Percentiles rank a stretch among this genome's conserved stretches.
Evolutionary conservation across 78 protist species (phyloP).

Genomic region (Trichosphaerium sp.): DNA sequence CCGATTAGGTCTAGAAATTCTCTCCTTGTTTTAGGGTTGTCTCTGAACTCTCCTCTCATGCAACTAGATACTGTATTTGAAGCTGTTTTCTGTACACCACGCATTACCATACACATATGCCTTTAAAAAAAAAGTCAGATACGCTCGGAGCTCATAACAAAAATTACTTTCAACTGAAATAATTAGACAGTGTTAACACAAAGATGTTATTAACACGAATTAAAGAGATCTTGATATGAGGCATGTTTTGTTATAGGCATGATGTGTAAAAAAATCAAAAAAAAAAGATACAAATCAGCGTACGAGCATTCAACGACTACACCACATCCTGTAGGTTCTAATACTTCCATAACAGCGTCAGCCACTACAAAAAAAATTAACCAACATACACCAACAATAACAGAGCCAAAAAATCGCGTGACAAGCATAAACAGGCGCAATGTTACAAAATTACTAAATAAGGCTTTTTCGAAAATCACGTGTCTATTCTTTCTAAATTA

Average conservation of each 20-base stretch:
- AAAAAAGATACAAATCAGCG: background rate
- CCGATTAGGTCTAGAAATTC: constrained; percentile 58
- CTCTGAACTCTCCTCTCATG: constrained; percentile 66
- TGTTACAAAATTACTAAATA: no score
- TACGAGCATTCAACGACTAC: constrained; percentile 76
- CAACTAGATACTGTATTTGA: constrained; percentile 56
- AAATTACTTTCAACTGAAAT: background rate
- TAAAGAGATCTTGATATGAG: background rate
- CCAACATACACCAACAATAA: no score
- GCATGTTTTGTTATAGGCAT: background rate
- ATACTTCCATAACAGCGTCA: constrained; percentile 39
- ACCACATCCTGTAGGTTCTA: constrained; percentile 80
- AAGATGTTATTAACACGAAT: background rate
- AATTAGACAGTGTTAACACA: background rate
- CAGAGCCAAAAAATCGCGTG: no score
- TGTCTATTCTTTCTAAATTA: no score
- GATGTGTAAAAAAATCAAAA: background rate
- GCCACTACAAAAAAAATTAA: no score
- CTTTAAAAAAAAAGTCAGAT: no score
- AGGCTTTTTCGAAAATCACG: no score
- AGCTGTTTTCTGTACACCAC: constrained; percentile 83
- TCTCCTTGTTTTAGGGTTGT: constrained; percentile 49
- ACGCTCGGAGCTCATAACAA: background rate
- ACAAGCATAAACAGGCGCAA: no score
- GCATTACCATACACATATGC: constrained; percentile 93